Evolutionary conservation across 345 rosid genomes (phyloP).

Genomic region (Barbarea vulgaris): DNA sequence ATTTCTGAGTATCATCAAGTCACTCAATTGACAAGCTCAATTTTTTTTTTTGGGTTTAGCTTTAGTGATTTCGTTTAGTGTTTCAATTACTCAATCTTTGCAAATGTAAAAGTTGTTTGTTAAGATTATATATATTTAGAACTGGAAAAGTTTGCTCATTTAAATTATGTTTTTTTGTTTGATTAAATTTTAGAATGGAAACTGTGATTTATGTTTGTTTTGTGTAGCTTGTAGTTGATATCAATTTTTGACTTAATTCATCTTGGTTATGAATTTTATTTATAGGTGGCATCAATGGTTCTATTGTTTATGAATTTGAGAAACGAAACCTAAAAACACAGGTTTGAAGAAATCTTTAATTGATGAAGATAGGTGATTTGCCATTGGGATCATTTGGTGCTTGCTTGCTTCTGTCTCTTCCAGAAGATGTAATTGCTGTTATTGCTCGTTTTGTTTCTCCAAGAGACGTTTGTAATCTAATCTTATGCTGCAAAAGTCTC

Average conservation of each 20-base stretch:
- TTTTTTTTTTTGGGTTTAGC: not conserved
- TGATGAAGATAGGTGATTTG: slow-evolving; percentile 33
- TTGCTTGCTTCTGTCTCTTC: slow-evolving; percentile 60
- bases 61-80: not conserved
- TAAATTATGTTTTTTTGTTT: too few species aligned
- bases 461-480: slow-evolving; percentile 62
- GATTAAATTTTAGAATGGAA: too few species aligned
- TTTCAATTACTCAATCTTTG: not conserved
- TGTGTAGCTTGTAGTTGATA: not conserved
- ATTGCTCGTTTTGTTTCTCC: slow-evolving; percentile 59
- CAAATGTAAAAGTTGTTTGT: not conserved
- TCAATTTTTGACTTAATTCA: not conserved
- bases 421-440: slow-evolving; percentile 68
- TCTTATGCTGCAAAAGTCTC: slow-evolving; percentile 62
- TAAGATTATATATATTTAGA: too few species aligned
- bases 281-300: slow-evolving; percentile 82
- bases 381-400: slow-evolving; percentile 50
- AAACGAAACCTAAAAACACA: slow-evolving; percentile 87
- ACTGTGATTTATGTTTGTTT: too few species aligned
- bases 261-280: not conserved
- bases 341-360: slow-evolving; percentile 72
- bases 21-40: not conserved
- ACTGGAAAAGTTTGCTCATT: too few species aligned
- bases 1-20: not conserved
- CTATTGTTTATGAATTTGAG: slow-evolving; percentile 70